A percentile compares a stretch with the other conserved stretches of the same genome.
phyloP scores from a whole-genome alignment of 2,329 filamentous ascomycete species.

The Verticillium albo-atrum region DNA sequence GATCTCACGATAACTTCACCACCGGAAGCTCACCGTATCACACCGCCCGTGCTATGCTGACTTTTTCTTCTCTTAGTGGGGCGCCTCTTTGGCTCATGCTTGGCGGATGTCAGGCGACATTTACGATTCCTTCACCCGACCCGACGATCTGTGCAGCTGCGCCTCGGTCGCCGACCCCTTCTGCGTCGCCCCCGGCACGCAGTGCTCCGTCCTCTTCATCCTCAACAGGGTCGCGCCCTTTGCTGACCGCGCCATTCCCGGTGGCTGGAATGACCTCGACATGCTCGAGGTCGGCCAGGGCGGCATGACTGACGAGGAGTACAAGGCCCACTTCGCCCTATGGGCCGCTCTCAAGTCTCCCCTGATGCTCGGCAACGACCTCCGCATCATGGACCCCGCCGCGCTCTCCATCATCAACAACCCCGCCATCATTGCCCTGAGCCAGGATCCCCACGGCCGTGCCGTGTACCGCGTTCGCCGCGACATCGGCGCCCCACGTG shows the following conservation, averaged over 20 bases:
- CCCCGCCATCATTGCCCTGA: constrained; percentile 21
- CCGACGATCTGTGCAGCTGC: constrained; percentile 9
- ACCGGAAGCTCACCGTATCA: neutral
- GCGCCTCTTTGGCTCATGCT: constrained; percentile 22
- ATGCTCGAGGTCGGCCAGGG: constrained; percentile 36
- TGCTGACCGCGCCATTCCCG: constrained; percentile 10
- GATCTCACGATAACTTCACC: neutral
- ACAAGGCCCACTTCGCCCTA: constrained; percentile 39
- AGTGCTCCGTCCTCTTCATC: constrained; percentile 21
- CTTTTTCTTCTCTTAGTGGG: constrained; percentile 15
- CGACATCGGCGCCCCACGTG: constrained; percentile 30
- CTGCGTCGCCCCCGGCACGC: constrained; percentile 16
- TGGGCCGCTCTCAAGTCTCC: constrained; percentile 43
- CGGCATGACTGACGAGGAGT: constrained; percentile 29
- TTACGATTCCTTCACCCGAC: constrained; percentile 24
- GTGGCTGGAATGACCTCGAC: constrained; percentile 29
- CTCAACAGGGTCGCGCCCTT: constrained; percentile 18
- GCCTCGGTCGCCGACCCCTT: constrained; percentile 19
- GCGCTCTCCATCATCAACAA: constrained; percentile 16
- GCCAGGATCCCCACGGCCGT: constrained; percentile 27
- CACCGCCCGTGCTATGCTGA: neutral
- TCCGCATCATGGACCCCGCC: constrained; percentile 18
- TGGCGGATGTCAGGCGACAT: constrained; percentile 29
- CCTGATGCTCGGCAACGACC: constrained; percentile 35
- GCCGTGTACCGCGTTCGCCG: constrained; percentile 17